A percentile compares a stretch with the other conserved stretches of the same genome.
Evolutionary conservation across 2,329 filamentous ascomycete genomes (phyloP).

Genomic region (Arthrobotrys sinensis): DNA sequence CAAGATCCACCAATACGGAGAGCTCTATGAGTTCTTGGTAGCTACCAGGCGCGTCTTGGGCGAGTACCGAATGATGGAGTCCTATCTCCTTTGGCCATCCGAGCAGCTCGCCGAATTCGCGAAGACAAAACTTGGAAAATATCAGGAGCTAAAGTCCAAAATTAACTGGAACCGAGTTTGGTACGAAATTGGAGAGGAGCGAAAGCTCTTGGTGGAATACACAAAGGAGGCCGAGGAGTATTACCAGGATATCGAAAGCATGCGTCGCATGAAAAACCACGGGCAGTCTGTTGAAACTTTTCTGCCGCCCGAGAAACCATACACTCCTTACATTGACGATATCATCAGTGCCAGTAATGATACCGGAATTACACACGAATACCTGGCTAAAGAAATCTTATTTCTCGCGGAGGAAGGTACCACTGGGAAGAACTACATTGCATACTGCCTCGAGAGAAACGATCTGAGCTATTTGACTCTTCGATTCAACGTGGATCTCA

Average conservation of each 20-base stretch:
- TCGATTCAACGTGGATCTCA: constrained; percentile 21
- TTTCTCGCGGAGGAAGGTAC: constrained; percentile 30
- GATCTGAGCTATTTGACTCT: constrained; percentile 1
- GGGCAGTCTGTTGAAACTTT: not conserved
- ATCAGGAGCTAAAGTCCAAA: not conserved
- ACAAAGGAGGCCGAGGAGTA: constrained; percentile 1
- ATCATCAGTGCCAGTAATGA: constrained; percentile 46
- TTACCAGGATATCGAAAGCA: constrained; percentile 1
- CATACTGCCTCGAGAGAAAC: not conserved
- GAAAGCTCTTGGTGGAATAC: not conserved
- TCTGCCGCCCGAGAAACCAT: constrained; percentile 26
- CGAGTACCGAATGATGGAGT: constrained; percentile 35
- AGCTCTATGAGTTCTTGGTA: constrained; percentile 50
- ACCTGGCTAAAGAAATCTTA: constrained; percentile 30
- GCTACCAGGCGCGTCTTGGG: constrained; percentile 19
- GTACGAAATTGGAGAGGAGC: constrained; percentile 19
- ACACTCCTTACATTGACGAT: constrained; percentile 49
- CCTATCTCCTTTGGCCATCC: constrained; percentile 10
- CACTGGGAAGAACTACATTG: constrained; percentile 25
- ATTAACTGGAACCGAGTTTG: constrained; percentile 31
- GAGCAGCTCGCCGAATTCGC: constrained; percentile 16
- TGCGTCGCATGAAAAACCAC: not conserved
- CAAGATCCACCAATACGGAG: constrained; percentile 48
- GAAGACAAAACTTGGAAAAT: constrained; percentile 25
- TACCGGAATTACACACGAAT: constrained; percentile 21